Evolutionary conservation across 2,329 filamentous ascomycete genomes (phyloP), one percentile per base, ranked within the genome.

Genomic region (Exophiala xenobiotica): DNA sequence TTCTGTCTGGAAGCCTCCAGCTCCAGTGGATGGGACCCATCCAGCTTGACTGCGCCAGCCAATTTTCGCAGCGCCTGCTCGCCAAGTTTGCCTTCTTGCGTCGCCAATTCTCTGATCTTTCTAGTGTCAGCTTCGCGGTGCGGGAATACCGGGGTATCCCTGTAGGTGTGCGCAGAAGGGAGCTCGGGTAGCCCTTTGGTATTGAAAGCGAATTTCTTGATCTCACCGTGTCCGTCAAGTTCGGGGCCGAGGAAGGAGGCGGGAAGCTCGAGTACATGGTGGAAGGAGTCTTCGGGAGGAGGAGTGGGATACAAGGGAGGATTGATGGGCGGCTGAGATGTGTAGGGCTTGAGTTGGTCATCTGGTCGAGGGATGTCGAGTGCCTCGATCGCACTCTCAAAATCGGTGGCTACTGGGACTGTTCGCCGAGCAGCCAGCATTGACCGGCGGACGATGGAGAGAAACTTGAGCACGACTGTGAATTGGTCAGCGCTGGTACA

Each of bases 41-140:
- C 69, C 43, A 73, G 64, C 53, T 73, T 58, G 9, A 70, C 70
- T 1, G 75, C 75, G 20, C 78, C 78, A 3, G 77, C 74, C 63
- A 87, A 70, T 61, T 81, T 84, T 42, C 83, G 72, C 56, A 87
- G 66, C 16, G 82, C 82, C 61, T 85, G 79, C 64, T 86, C 83
- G 6, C 82, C 83, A 53, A 83, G 67, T 39, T 84, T 76, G 11
- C 82, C 82, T 63, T 87, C 83, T 61, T 85, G 77, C 3, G 82
- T 85, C 3, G 82, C 82, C 51, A 77, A 75, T 63, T 86, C 83
- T 29, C 81, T 70, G 40, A 85, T 79, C 57, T 74, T 77, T 29
- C 80, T 72, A 2, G 81, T 76, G 58, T 86, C 82, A 26, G 72
- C 77, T 56, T 85, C 81, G 53, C 82, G 75, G 31, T 77, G 67